Base-by-base conservation (phyloP, 192 early-diverging fungal species). In the Coemansia sp. region DNA sequence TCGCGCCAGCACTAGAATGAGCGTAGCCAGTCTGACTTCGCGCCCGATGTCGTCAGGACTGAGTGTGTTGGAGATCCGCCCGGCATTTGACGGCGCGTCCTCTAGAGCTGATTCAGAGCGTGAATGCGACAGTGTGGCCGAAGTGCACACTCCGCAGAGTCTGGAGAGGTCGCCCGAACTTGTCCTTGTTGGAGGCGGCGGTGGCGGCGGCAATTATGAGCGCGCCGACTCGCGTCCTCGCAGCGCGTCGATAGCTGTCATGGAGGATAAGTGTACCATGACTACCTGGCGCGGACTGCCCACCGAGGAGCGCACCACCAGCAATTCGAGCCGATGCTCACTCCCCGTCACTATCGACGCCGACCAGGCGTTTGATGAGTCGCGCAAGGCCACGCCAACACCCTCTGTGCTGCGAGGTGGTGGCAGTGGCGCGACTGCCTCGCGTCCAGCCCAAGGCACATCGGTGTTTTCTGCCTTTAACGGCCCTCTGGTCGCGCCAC, bases 221-320 rank as follows among this genome's bases (percentile, higher is more conserved):
- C 39, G 32, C 14, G 32, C 22, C 1, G 74, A 66, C 20, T 54
- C 40, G 2, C 73, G 79, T 4, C 64, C 73, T 6, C 73, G 73
- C 40, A 81, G 73, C 60, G 54, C 69, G 35, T 74, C 79, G n/a
- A 68, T 81, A 49, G 57, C 70, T 6, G 62, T 65, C 41, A 70
- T 75, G 51, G 79, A 81, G 47, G 79, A 81, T 60, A 81, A 72
- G 63, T 62, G 66, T 45, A 81, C 79, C 1, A 71, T 72, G 73
- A 81, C 79, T 35, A 81, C 79, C 6, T 60, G 65, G 72, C 79
- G 79, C 43, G 79, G 79, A 12, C 49, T 76, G 10, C 79, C 79
- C 11, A 67, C 71, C 15, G 73, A 68, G 11, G 20, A 69, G n/a
- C 58, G 53, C 11, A 43, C 59, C 1, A 60, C 40, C 27, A 57